Evolutionary conservation across 2,329 filamentous ascomycete genomes (phyloP).

Genomic region (Colletotrichum musicola): DNA sequence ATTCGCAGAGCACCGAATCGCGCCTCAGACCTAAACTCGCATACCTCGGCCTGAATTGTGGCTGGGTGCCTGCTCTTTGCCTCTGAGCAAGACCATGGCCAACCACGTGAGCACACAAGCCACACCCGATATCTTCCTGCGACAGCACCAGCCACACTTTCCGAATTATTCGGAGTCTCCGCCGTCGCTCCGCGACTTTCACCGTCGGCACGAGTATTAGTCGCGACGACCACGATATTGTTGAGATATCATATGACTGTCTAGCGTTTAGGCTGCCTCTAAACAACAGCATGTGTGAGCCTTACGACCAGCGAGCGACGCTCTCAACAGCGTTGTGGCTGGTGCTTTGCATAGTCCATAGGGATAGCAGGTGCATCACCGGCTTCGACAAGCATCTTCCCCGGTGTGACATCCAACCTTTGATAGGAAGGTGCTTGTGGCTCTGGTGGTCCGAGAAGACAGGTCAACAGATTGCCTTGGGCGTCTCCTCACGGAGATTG

Average conservation of each 20-base stretch:
- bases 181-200: slow-evolving; percentile 18
- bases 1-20: slow-evolving; percentile 17
- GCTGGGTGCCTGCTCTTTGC: slow-evolving; percentile 23
- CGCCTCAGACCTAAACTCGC: not conserved
- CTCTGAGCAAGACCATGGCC: slow-evolving; percentile 7
- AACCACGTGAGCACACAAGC: slow-evolving; percentile 27
- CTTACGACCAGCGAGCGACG: not conserved
- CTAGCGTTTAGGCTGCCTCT: slow-evolving; percentile 7
- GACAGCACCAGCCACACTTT: slow-evolving; percentile 27
- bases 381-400: slow-evolving; percentile 3
- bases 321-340: slow-evolving; percentile 21
- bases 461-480: not conserved
- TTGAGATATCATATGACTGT: not conserved
- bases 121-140: slow-evolving; percentile 9
- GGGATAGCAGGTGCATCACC: not conserved
- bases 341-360: slow-evolving; percentile 13
- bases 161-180: not conserved
- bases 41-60: slow-evolving; percentile 14
- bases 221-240: slow-evolving; percentile 4
- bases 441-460: not conserved
- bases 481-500: not conserved
- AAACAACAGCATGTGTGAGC: not conserved
- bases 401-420: not conserved
- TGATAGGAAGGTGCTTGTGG: not conserved
- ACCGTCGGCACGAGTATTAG: not conserved